Evolutionary conservation across 306 rosid species (phyloP), one percentile per base, ranked within the genome.

Genomic region (Dalbergia oliveri): DNA sequence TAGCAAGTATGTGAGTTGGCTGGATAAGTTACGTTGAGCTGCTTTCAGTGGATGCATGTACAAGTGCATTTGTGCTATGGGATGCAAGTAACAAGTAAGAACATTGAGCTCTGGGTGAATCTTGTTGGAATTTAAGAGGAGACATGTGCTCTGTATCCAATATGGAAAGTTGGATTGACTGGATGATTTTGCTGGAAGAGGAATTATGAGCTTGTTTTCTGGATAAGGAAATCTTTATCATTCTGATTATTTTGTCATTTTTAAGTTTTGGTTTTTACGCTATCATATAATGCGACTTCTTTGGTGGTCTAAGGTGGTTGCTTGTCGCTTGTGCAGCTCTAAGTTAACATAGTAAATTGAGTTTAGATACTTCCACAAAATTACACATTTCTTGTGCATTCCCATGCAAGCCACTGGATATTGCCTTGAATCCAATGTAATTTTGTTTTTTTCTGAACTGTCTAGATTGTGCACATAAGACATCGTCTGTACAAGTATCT

Each of bases 21-120:
- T 74, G 81, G 74, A 68, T 53, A 37, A 73, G 72, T 16, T 62
- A 60, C 5, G 47, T 78, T 34, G 26, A 86, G 78, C 63, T 75
- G 81, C 65, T 75, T 85, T 23, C 44, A 35, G 35, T 58, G 50
- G 58, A 85, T 68, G 63, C 19, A 16, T 61, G n/a, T 21, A 14
- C 23, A 12, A 54, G 23, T 56, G 51, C 37, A n/a, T 73, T 75
- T 75, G 50, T 9, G 43, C 12, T 9, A 23, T 39, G 60, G 35
- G 50, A 69, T 79, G 78, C 56, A 39, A 13, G 66, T 44, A 16
- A 19, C 65, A 43, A 66, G 47, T 78, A 44, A 33, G 71, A 58
- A 72, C 11, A 15, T 19, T 74, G 66, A 62, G 16, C 15, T 2
- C 18, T 9, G 6, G 69, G 58, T 21, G 66, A 35, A 12, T 8